These are phyloP conservation scores for Beauveria medogensis DNA, from an alignment of 2,329 filamentous ascomycete genomes.

Conservation along the genomic window DNA sequence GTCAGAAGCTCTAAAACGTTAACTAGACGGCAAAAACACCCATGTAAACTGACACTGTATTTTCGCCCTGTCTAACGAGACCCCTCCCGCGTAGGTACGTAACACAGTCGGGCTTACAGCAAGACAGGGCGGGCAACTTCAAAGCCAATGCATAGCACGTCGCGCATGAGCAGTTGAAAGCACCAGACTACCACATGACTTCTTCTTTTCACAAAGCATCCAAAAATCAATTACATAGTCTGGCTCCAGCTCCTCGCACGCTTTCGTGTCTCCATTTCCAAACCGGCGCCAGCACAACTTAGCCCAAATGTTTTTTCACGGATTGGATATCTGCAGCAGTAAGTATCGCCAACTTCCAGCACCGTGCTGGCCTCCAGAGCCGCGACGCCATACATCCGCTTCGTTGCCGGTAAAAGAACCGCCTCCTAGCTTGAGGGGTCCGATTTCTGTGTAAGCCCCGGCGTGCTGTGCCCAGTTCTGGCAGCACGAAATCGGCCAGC, in stretches of 20 bases:
- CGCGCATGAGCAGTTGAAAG: not conserved
- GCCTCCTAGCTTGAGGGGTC: slow-evolving; percentile 11
- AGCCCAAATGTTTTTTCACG: slow-evolving; percentile 14
- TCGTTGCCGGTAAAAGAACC: slow-evolving; percentile 12
- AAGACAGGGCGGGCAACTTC: too few relatives aligned
- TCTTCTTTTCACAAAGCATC: not conserved
- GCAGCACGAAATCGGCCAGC: slow-evolving; percentile 1
- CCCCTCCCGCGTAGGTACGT: too few relatives aligned
- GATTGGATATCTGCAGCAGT: slow-evolving; percentile 14
- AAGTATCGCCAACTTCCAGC: slow-evolving; percentile 14
- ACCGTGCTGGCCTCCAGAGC: slow-evolving; percentile 1
- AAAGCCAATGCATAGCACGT: too few relatives aligned
- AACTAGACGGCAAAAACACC: too few relatives aligned
- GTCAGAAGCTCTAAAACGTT: too few relatives aligned
- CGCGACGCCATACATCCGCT: not conserved
- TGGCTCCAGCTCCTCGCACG: slow-evolving; percentile 5
- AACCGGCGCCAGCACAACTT: slow-evolving; percentile 12
- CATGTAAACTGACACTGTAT: too few relatives aligned
- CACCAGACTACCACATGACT: not conserved
- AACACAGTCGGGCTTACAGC: too few relatives aligned
- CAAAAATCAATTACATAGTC: not conserved
- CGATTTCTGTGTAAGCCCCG: slow-evolving; percentile 12
- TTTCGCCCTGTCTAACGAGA: too few relatives aligned
- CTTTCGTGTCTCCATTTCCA: not conserved
- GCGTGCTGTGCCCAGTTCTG: slow-evolving; percentile 14